Conservation (phyloP, 352 stramenopile genomes). For the Plasmopara muralis region DNA sequence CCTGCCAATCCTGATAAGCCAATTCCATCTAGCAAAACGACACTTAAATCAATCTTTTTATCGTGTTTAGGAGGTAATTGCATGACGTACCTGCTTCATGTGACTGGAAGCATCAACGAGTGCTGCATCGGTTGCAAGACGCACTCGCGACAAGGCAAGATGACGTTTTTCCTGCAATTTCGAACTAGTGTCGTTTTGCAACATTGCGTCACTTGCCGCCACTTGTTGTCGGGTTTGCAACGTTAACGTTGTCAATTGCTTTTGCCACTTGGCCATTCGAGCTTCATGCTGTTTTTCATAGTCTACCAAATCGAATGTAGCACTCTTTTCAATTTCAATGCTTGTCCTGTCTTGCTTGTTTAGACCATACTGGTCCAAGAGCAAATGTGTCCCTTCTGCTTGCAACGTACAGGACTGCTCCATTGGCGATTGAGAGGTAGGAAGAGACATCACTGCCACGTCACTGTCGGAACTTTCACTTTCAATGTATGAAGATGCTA, state of each 20-base stretch:
- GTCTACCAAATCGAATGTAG: slow-evolving; percentile 19
- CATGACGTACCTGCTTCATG: slow-evolving; percentile 43
- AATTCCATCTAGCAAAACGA: slow-evolving; percentile 42
- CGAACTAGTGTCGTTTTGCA: slow-evolving; percentile 7
- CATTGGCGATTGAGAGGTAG: slow-evolving; percentile 15
- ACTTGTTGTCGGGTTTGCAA: slow-evolving; percentile 36
- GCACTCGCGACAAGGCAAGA: slow-evolving; percentile 26
- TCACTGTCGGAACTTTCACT: slow-evolving; percentile 11
- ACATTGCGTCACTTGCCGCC: slow-evolving; percentile 18
- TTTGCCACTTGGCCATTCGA: slow-evolving; percentile 45
- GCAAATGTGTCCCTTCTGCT: slow-evolving; percentile 14
- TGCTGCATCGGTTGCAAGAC: slow-evolving; percentile 30
- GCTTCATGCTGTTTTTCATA: slow-evolving; percentile 42
- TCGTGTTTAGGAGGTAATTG: neutral
- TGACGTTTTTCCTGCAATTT: slow-evolving; percentile 20
- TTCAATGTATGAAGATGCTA: slow-evolving; percentile 6
- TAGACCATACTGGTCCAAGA: slow-evolving; percentile 11
- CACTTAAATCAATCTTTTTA: neutral
- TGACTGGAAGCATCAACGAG: slow-evolving; percentile 43
- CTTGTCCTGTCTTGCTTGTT: slow-evolving; percentile 5
- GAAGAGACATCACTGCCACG: slow-evolving; percentile 8
- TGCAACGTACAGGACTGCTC: slow-evolving; percentile 35
- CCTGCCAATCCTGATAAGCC: slow-evolving; percentile 50
- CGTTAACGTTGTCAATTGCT: slow-evolving; percentile 43
- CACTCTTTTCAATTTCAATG: slow-evolving; percentile 14